These are phyloP conservation scores for Mortierella sp. DNA, from an alignment of 371 early-diverging fungal species.

Conservation along the genomic window DNA sequence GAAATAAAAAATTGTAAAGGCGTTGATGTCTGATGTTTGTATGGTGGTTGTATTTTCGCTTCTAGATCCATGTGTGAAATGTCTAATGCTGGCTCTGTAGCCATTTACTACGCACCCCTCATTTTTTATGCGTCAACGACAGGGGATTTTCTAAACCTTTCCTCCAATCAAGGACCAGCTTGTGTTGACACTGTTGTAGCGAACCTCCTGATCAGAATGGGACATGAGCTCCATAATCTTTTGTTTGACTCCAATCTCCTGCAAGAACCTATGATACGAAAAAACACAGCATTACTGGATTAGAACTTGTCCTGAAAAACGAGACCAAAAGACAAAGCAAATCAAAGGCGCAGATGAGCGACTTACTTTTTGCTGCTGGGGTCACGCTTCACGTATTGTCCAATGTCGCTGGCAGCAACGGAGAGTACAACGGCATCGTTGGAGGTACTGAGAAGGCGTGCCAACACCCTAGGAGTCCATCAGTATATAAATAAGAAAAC, in stretches of 20 bases:
- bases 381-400: slow-evolving; percentile 91
- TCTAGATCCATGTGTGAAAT: not conserved
- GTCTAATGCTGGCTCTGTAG: not conserved
- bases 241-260: slow-evolving; percentile 93
- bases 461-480: slow-evolving; percentile 61
- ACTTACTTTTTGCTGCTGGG: slow-evolving; percentile 86
- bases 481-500: not conserved
- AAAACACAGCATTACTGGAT: not conserved
- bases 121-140: not conserved
- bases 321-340: too few relatives aligned
- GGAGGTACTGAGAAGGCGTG: slow-evolving; percentile 77
- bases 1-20: slow-evolving; percentile 12
- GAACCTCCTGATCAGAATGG: slow-evolving; percentile 52
- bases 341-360: not conserved
- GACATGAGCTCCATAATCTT: slow-evolving; percentile 95
- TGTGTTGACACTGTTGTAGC: slow-evolving; percentile 57
- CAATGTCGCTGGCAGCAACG: slow-evolving; percentile 93
- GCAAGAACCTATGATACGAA: slow-evolving; percentile 72
- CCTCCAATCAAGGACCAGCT: slow-evolving; percentile 59
- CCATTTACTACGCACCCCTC: not conserved
- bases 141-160: not conserved
- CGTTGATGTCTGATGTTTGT: too few relatives aligned
- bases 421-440: slow-evolving; percentile 78
- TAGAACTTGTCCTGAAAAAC: too few relatives aligned
- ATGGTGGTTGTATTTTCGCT: not conserved